These are phyloP conservation scores for Alternaria postmessia DNA, from an alignment of 2,329 filamentous ascomycete species.

Conservation along the genomic window DNA sequence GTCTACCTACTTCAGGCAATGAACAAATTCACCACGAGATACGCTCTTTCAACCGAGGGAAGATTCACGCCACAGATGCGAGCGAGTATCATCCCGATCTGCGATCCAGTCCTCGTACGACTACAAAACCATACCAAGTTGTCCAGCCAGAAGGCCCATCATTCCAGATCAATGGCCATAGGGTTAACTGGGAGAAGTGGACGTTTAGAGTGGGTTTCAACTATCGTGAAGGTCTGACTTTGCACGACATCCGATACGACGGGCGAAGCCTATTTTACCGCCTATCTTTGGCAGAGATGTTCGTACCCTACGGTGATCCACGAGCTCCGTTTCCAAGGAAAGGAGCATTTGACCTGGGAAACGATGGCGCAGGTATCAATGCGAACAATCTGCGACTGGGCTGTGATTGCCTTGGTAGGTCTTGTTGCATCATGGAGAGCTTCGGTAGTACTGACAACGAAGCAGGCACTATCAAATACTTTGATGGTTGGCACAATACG, in stretches of 20 bases:
- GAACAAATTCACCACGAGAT: conserved; percentile 50
- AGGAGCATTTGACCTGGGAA: conserved; percentile 56
- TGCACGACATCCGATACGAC: conserved; percentile 54
- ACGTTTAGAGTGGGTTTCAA: conserved; percentile 56
- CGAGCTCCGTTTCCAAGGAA: conserved; percentile 54
- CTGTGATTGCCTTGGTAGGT: conserved; percentile 54
- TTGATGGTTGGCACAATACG: not conserved
- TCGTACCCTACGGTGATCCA: conserved; percentile 56
- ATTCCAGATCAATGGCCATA: conserved; percentile 28
- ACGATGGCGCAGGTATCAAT: conserved; percentile 53
- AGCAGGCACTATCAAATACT: conserved; percentile 43
- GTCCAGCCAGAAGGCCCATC: conserved; percentile 38
- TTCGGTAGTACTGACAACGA: not conserved
- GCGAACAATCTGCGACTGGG: conserved; percentile 55
- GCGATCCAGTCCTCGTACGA: conserved; percentile 15
- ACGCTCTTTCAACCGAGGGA: conserved; percentile 53
- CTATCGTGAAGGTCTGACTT: conserved; percentile 54
- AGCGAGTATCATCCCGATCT: conserved; percentile 39
- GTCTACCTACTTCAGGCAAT: conserved; percentile 55
- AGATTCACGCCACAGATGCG: conserved; percentile 47
- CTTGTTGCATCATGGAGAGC: not conserved
- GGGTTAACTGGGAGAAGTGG: conserved; percentile 56
- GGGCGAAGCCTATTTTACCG: conserved; percentile 53
- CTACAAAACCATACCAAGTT: conserved; percentile 32
- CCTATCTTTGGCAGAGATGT: conserved; percentile 55